phyloP scores from a whole-genome alignment of 148 eudicot genomes.

The Amaranthus palmeri region DNA sequence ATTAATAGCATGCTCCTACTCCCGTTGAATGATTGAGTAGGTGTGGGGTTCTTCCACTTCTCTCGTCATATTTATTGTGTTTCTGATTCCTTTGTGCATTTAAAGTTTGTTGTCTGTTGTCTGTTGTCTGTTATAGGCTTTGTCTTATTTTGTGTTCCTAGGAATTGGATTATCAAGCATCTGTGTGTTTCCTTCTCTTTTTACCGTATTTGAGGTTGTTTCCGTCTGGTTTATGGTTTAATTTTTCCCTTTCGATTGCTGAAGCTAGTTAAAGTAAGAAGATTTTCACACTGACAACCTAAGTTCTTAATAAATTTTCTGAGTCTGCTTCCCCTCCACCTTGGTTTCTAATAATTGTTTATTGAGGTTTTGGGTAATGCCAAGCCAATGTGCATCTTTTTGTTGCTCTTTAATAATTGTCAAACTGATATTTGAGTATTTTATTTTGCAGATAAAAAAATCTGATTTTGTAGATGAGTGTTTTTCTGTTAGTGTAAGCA shows the following conservation, averaged over 20 bases:
- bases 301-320: neutral
- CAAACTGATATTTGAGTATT: neutral
- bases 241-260: neutral
- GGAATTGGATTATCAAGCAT: neutral
- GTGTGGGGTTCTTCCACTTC: neutral
- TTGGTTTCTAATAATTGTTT: neutral
- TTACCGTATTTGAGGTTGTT: neutral
- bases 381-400: neutral
- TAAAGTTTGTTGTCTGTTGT: neutral
- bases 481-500: conserved; percentile 89
- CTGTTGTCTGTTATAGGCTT: too few relatives aligned
- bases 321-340: neutral
- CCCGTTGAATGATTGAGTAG: neutral
- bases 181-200: neutral
- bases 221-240: neutral
- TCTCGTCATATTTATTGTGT: neutral
- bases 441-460: conserved; percentile 72
- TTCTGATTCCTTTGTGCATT: neutral
- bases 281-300: neutral
- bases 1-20: too few relatives aligned
- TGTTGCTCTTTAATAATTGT: neutral
- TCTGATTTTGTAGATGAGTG: conserved; percentile 72
- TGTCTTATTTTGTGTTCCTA: neutral
- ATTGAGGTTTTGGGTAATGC: neutral
- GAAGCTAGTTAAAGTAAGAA: neutral